Base-by-base conservation (phyloP, 2,329 filamentous ascomycete species). In the Dryadomyces quercus-mongolicae region DNA sequence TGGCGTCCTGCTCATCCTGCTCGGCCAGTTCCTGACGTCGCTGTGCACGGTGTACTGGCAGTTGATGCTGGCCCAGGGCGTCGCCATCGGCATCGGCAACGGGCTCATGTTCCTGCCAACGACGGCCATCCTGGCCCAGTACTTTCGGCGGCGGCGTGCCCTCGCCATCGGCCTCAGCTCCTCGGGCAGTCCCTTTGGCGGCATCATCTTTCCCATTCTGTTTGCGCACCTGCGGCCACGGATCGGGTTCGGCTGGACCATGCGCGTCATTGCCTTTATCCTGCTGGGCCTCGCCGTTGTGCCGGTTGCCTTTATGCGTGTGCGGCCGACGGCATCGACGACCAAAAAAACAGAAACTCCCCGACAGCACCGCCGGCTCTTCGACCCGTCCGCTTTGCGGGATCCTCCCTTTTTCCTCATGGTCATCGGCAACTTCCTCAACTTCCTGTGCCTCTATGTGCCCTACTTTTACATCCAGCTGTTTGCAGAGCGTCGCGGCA, bases 401-500 rank as follows among this genome's bases (percentile, higher is more conserved):
- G 73, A 76, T 52, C 53, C 58, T 3, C 64, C 68, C 5, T 76
- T 68, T 56, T 44, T 70, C 46, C 53, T 70, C 6, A 68, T 70
- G 52, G 63, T 62, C n/a, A 36, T 63, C 8, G 72, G 63, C 13
- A 58, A 65, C n/a, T 66, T 73, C 51, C 67, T 71, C 51, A 61
- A 60, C 22, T 77, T 74, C 60, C 62, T 75, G 58, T 69, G 68
- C 36, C 63, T 77, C 21, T 77, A 76, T 61, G 67, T 74, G 45
- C 67, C 72, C 5, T 74, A 75, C 63, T 76, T 73, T 60, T 76
- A 73, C 63, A 67, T 74, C 59, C 63, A 70, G 59, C 63, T 70
- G 36, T 74, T 66, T 56, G 67, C 66, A 34, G 36, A 69, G 70
- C 49, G 67, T 67, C 51, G 71, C 71, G 36, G 36, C 60, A 67